Evolutionary conservation across 1,139 yeast genomes (phyloP), one percentile per base, ranked within the genome.

Genomic region (Geotrichum bryndzae): DNA sequence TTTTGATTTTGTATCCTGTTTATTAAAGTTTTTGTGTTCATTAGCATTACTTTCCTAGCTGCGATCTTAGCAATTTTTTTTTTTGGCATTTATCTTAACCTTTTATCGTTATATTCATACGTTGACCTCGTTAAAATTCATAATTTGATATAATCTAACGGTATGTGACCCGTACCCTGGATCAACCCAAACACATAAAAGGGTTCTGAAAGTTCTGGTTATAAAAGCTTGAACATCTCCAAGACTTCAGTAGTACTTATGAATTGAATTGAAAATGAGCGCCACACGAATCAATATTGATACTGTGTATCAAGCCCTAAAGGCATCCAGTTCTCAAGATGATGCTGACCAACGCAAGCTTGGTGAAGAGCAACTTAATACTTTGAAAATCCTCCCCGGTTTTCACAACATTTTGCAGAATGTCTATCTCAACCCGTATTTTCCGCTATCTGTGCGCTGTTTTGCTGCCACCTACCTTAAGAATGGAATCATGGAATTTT

Each of bases 391-490:
- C 1, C 76, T 74, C 29, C 82, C 84, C 1, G 92, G 92, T 25
- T 85, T 79, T 69, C 87, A 85, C 70, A 81, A 73, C 62, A 69
- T 78, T 27, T 73, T 87, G 31, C 92, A 87, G 70, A 79, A 78
- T 50, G 80, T 88, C 0, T 91, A 89, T 71, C 76, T 84, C 61
- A 85, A 87, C 66, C 73, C 79, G 6, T 80, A 84, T 0, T 68
- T 83, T 18, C 82, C 90, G 0, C 74, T 87, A 35, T 89, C 87
- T 64, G 79, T 84, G 8, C 78, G 98, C 69, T 90, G 96, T 96
- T 77, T 92, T 52, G 92, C 97, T 0, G 81, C 90, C 3, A 92
- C 94, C 54, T 88, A 88, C 67, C 84, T 94, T 73, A 94, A 94
- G 70, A 94, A 92, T 73, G 96, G 96, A 1, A 78, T 90, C 29